A percentile compares a stretch with the other conserved stretches of the same genome.
These are phyloP conservation scores for Penicillium pulvis DNA, from an alignment of 495 filamentous ascomycete species.

Conservation along the genomic window DNA sequence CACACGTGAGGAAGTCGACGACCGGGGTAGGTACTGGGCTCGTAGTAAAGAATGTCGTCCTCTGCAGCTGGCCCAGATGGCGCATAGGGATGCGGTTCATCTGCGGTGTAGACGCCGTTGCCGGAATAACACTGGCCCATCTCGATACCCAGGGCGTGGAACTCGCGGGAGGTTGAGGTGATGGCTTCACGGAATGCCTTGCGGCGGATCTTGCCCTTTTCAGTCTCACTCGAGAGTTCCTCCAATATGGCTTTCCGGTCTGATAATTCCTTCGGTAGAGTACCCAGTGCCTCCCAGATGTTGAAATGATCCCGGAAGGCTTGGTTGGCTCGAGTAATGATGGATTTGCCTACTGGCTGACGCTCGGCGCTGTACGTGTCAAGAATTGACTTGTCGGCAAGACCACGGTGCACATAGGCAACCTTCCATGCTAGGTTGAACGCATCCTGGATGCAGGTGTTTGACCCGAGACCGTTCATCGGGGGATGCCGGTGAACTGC, in stretches of 20 bases:
- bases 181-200: slow-evolving; percentile 22
- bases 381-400: slow-evolving; percentile 20
- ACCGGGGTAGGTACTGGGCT: slow-evolving; percentile 47
- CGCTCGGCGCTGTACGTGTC: slow-evolving; percentile 46
- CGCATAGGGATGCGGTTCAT: slow-evolving; percentile 21
- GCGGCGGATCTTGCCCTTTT: slow-evolving; percentile 31
- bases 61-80: too few relatives aligned
- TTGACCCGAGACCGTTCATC: slow-evolving; percentile 47
- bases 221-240: slow-evolving; percentile 10
- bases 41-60: not conserved
- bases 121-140: slow-evolving; percentile 49
- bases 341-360: slow-evolving; percentile 41
- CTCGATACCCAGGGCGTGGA: slow-evolving; percentile 47
- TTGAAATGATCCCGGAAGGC: slow-evolving; percentile 39
- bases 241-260: not conserved
- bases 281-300: slow-evolving; percentile 44
- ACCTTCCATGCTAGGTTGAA: slow-evolving; percentile 59
- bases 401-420: slow-evolving; percentile 44
- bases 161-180: slow-evolving; percentile 29
- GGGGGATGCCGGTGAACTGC: slow-evolving; percentile 56
- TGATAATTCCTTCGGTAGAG: slow-evolving; percentile 13
- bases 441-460: slow-evolving; percentile 55
- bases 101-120: slow-evolving; percentile 28
- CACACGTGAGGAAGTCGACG: slow-evolving; percentile 53
- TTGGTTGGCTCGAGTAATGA: slow-evolving; percentile 40